Percentiles rank a stretch among this genome's conserved stretches.
Evolutionary conservation across 306 rosid genomes (phyloP).

Genomic region (Glycine soja): DNA sequence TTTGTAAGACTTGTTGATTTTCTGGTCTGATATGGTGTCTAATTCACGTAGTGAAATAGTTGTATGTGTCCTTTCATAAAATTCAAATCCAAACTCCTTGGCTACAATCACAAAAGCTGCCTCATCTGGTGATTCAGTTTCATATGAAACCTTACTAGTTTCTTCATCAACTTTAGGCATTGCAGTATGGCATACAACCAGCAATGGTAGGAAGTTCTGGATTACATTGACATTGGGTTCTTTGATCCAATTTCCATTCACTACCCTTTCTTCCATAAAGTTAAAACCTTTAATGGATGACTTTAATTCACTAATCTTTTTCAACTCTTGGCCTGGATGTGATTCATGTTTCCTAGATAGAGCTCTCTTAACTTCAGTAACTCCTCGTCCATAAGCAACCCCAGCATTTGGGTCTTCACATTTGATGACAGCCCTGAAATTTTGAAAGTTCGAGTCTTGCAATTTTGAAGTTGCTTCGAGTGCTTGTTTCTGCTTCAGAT

Average conservation of each 20-base stretch:
- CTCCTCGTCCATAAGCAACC: conserved; percentile 78
- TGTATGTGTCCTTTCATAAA: conserved; percentile 76
- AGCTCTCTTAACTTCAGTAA: conserved; percentile 97
- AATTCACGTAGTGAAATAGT: conserved; percentile 73
- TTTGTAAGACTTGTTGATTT: conserved; percentile 71
- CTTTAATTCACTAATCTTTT: conserved; percentile 52
- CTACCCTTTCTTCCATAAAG: conserved; percentile 86
- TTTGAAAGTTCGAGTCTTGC: conserved; percentile 61
- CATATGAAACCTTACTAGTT: conserved; percentile 79
- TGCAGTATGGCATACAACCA: conserved; percentile 94
- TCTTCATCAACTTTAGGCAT: conserved; percentile 88
- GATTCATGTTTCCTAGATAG: conserved; percentile 67
- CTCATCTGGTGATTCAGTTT: conserved; percentile 99
- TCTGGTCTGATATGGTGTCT: conserved; percentile 56
- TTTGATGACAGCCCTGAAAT: conserved; percentile 76
- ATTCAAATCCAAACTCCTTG: conserved; percentile 92
- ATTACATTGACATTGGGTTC: conserved; percentile 75
- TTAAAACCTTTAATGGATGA: conserved; percentile 81
- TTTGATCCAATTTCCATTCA: conserved; percentile 76
- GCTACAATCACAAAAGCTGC: conserved; percentile 99
- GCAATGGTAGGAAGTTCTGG: conserved; percentile 69
- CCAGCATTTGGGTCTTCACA: conserved; percentile 99
- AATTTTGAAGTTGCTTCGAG: conserved; percentile 73
- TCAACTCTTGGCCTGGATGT: conserved; percentile 42
- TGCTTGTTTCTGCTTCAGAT: conserved; percentile 88